Conservation (phyloP, 169 alveolate genomes). For the Perkinsus marinus region DNA sequence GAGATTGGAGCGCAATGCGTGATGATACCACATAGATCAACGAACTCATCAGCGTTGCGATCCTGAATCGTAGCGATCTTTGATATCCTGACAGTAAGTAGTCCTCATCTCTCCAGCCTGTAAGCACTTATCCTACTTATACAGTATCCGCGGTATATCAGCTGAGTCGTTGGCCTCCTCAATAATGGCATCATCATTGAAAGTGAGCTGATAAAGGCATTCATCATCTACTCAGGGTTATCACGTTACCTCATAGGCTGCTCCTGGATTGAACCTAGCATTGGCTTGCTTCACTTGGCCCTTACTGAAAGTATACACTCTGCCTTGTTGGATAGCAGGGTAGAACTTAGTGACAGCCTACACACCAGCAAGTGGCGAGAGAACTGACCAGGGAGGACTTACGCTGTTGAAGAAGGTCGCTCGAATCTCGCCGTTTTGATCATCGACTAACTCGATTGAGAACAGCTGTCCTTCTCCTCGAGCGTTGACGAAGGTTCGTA, state of each 20-base stretch:
- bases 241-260: not conserved
- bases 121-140: not conserved
- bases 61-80: not conserved
- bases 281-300: slow-evolving; percentile 30
- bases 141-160: not conserved
- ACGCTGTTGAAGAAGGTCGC: slow-evolving; percentile 1
- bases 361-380: slow-evolving; percentile 6
- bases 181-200: not conserved
- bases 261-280: slow-evolving; percentile 14
- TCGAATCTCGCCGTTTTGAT: slow-evolving; percentile 19
- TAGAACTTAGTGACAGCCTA: slow-evolving; percentile 25
- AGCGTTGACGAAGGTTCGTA: slow-evolving; percentile 18
- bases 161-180: not conserved
- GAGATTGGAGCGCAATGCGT: not conserved
- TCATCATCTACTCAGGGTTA: not conserved
- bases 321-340: slow-evolving; percentile 15
- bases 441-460: slow-evolving; percentile 26
- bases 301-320: slow-evolving; percentile 19
- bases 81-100: not conserved
- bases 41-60: not conserved
- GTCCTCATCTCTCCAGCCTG: not conserved
- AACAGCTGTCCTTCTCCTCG: slow-evolving; percentile 26
- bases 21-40: not conserved
- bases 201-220: not conserved
- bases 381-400: not conserved